Evolutionary conservation across 768 basidiomycete species (phyloP).

Genomic region (Pleurotus salmoneostramineus): DNA sequence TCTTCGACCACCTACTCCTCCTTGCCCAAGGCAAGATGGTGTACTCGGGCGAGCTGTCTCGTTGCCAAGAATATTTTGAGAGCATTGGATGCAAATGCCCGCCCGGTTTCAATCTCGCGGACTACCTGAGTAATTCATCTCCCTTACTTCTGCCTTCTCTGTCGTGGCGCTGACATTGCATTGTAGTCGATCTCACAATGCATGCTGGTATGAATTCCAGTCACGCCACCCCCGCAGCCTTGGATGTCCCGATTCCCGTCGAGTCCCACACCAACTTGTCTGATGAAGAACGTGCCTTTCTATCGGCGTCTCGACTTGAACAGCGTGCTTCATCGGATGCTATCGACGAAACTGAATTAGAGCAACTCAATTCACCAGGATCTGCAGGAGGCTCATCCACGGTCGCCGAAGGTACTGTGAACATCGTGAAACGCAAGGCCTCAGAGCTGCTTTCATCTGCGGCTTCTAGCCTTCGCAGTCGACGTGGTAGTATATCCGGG

Average conservation of each 20-base stretch:
- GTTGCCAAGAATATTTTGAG: slow-evolving; percentile 79
- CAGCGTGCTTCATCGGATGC: slow-evolving; percentile 28
- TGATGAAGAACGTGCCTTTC: slow-evolving; percentile 71
- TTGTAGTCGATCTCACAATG: slow-evolving; percentile 69
- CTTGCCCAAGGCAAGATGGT: slow-evolving; percentile 81
- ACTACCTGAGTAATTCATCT: slow-evolving; percentile 77
- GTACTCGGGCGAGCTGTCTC: slow-evolving; percentile 74
- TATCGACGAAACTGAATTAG: slow-evolving; percentile 40
- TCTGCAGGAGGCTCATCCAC: slow-evolving; percentile 36
- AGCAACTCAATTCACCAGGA: slow-evolving; percentile 43
- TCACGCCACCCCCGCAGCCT: slow-evolving; percentile 35
- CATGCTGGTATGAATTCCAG: slow-evolving; percentile 38
- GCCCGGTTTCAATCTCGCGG: slow-evolving; percentile 93
- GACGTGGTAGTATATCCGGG: slow-evolving; percentile 13
- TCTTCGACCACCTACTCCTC: slow-evolving; percentile 90
- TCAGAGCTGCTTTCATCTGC: slow-evolving; percentile 69
- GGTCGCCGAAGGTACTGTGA: not conserved
- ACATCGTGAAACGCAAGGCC: slow-evolving; percentile 65
- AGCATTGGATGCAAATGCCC: slow-evolving; percentile 83
- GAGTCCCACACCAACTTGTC: slow-evolving; percentile 40
- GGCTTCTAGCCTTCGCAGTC: slow-evolving; percentile 23
- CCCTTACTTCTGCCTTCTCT: not conserved
- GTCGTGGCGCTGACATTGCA: slow-evolving; percentile 5
- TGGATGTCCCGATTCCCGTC: slow-evolving; percentile 28
- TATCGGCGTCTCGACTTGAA: slow-evolving; percentile 15